Evolutionary conservation across 164 flowering plant species (phyloP), one percentile per base, ranked within the genome.

Genomic region (Tetrastigma voinierianum): DNA sequence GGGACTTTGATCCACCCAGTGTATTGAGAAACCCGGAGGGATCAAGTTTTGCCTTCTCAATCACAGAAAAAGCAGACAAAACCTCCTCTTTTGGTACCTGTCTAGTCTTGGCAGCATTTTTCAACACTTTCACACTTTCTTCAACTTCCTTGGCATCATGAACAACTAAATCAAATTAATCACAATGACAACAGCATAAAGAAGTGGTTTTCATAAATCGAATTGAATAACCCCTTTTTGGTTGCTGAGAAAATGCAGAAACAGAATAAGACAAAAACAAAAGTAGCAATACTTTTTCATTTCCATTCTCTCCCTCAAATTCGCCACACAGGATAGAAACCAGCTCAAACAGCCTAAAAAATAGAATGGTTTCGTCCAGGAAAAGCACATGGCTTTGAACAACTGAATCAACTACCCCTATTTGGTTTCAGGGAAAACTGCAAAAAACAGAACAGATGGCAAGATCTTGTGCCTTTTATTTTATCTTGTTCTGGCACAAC

Each of bases 1-100:
- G 97, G 18, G 98, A 89, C 53, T 86, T 61, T 1, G 84, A 64
- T 65, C 98, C 98, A 23, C 97, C 97, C 63, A 94, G 96, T 1
- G 91, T 91, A 0, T 78, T 61, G 3, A 91, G 82, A 75, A 94
- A 91, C 12, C 61, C 63, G 0, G 91, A 81, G 15, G 96, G 81
- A 59, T 94, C 93, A 48, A 91, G 45, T 67, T 91, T 94, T 1
- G 92, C 89, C 71, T 87, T 90, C 83, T 90, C 90, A 46, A 94
- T 77, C 61, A 80, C 86, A 55, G 81, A 62, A 7, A 91, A 77
- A 1, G 98, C 97, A 16, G 86, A 70, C 43, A 91, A 69, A 67
- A 94, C 71, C 72, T 94, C 88, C 43, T 78, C 81, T 10, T 78
- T 72, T 0, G 87, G 53, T 18, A 90, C 92, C 73, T 76, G 71